Evolutionary conservation across 2,329 filamentous ascomycete species (phyloP), one percentile per base, ranked within the genome.

Genomic region (Colletotrichum plurivorum): DNA sequence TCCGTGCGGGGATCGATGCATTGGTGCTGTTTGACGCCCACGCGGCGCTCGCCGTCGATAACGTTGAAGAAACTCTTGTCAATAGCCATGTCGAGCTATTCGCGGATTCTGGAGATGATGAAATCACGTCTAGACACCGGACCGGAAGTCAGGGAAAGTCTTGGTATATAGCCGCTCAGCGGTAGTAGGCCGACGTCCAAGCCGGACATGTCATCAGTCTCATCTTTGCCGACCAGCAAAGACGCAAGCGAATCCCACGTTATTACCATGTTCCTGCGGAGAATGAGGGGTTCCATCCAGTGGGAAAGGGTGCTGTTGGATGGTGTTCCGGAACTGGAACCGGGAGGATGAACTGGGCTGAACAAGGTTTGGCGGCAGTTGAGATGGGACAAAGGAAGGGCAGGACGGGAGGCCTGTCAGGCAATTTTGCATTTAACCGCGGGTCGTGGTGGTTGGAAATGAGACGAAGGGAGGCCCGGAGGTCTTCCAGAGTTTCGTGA

Each of bases 1-100:
- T 78, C 75, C 0, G 67, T 82, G 63, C 71, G 77, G 45, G 73
- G 80, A 72, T 76, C 78, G 74, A 57, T 77, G 64, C 65, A 63
- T 13, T 27, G 63, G 20, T 70, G 67, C 10, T 54, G 13, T n/a
- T 39, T 43, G 4, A 57, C 57, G 63, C 63, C 54, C 9, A 8
- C 10, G 3, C 63, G 67, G 13, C 63, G 63, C 57, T 68, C 16
- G 12, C 67, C 67, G 41, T 70, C 27, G 1, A 70, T 58, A 5
- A 70, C 45, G 27, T 63, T 70, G 52, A 57, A 68, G 15, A 70
- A 68, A 7, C 67, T 41, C 67, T 63, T 68, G 1, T 13, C 25
- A 39, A 0, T 63, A 15, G 67, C 27, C 67, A 70, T 68, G 1
- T 9, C 25, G 39, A 0, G 3, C 5, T 0, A n/a, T 5, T 5